phyloP scores from a whole-genome alignment of 768 basidiomycete species.

The Piloderma croceum region DNA sequence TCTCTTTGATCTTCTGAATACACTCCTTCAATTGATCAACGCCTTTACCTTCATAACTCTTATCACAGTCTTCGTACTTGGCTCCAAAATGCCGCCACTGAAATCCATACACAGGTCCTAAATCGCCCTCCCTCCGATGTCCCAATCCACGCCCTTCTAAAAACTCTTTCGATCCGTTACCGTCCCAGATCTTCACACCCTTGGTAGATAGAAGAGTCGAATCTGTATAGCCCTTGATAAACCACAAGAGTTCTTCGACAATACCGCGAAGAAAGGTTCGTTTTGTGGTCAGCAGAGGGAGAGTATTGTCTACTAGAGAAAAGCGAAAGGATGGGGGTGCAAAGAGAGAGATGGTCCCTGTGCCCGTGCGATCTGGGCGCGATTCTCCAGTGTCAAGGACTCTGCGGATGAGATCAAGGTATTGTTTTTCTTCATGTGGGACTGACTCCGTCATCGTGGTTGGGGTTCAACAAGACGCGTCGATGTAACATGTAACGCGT shows the following conservation, averaged over 20 bases:
- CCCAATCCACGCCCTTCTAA: constrained; percentile 79
- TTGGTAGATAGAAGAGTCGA: constrained; percentile 67
- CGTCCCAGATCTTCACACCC: constrained; percentile 97
- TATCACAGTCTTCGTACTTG: constrained; percentile 66
- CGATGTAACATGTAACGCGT: too few species aligned
- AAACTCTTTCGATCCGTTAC: constrained; percentile 87
- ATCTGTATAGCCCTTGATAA: constrained; percentile 81
- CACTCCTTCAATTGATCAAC: constrained; percentile 91
- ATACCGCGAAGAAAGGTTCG: constrained; percentile 90
- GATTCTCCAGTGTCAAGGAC: constrained; percentile 72
- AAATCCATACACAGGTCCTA: constrained; percentile 96
- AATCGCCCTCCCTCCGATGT: constrained; percentile 82
- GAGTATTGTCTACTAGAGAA: constrained; percentile 64
- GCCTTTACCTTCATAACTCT: constrained; percentile 74
- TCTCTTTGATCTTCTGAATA: constrained; percentile 85
- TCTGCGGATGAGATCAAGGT: constrained; percentile 73
- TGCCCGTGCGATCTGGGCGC: constrained; percentile 90
- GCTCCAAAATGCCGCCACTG: constrained; percentile 97
- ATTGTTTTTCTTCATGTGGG: constrained; percentile 87
- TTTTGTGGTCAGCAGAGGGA: constrained; percentile 94
- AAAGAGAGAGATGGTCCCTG: constrained; percentile 88
- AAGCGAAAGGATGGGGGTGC: constrained; percentile 89
- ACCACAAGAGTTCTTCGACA: constrained; percentile 93
- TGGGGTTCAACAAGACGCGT: too few species aligned
- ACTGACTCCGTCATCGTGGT: too few species aligned